Conservation (phyloP, 768 basidiomycete genomes). For the Udeniomyces megalosporus region DNA sequence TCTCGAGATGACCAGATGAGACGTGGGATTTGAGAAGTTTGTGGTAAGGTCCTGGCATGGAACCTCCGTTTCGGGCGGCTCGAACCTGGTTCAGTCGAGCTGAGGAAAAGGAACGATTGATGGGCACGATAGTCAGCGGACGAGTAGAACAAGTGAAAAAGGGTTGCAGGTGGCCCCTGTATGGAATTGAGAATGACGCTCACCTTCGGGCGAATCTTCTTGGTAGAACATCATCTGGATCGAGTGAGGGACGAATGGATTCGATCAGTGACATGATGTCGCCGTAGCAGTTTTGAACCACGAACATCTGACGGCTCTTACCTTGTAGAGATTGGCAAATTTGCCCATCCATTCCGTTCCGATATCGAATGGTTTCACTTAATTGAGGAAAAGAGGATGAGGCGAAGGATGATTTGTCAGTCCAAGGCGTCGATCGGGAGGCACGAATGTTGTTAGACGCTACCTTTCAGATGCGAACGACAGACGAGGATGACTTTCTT, state of each 20-base stretch:
- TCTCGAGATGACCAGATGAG: slow-evolving; percentile 7
- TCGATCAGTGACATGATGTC: too few species aligned
- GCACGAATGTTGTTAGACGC: background rate
- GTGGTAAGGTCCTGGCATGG: slow-evolving; percentile 18
- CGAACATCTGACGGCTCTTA: background rate
- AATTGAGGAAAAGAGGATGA: background rate
- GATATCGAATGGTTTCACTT: slow-evolving; percentile 17
- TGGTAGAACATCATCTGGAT: slow-evolving; percentile 18
- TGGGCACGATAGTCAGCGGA: too few species aligned
- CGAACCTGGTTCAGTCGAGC: slow-evolving; percentile 14
- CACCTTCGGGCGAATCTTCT: background rate
- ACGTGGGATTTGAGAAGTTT: slow-evolving; percentile 13
- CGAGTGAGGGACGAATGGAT: too few species aligned
- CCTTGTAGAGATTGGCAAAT: slow-evolving; percentile 16
- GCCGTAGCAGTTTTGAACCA: too few species aligned
- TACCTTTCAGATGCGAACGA: slow-evolving; percentile 17
- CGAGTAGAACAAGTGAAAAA: too few species aligned
- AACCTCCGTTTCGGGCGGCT: slow-evolving; percentile 18
- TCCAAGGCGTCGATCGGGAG: background rate
- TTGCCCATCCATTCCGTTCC: slow-evolving; percentile 16
- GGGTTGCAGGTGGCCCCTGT: too few species aligned
- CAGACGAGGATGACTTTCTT: slow-evolving; percentile 17
- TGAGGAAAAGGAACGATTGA: background rate
- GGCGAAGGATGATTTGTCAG: too few species aligned
- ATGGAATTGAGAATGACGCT: too few species aligned